phyloP scores from a whole-genome alignment of 2,329 filamentous ascomycete species.

The Apiospora arundinis region DNA sequence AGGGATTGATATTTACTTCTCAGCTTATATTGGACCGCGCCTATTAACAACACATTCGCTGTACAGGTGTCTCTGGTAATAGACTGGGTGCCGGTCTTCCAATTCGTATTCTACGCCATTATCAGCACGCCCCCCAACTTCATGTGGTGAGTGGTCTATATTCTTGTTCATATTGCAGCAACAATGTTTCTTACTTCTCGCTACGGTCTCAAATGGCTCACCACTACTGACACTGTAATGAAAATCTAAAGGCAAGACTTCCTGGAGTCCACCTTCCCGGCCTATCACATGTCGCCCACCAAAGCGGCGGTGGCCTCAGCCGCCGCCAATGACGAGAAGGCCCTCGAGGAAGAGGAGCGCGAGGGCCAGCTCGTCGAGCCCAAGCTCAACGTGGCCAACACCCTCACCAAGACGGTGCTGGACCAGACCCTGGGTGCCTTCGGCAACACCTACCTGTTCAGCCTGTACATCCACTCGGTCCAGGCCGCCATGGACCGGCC shows the following conservation, averaged over 20 bases:
- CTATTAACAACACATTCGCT: not conserved
- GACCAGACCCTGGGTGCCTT: conserved; percentile 73
- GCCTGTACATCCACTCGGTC: conserved; percentile 61
- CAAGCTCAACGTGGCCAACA: conserved; percentile 67
- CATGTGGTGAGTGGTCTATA: conserved; percentile 65
- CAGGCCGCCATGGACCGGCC: conserved; percentile 52
- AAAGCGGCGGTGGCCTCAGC: conserved; percentile 47
- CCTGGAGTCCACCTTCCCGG: conserved; percentile 77
- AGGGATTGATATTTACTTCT: conserved; percentile 22
- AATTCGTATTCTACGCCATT: conserved; percentile 77
- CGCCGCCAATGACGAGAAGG: conserved; percentile 49
- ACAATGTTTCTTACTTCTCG: not conserved
- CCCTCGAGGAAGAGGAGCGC: conserved; percentile 42
- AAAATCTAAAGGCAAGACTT: conserved; percentile 66
- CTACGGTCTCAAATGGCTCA: not conserved
- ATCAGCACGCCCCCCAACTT: conserved; percentile 84
- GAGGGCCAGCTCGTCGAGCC: conserved; percentile 51
- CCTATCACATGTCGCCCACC: conserved; percentile 56
- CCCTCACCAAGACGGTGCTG: conserved; percentile 68
- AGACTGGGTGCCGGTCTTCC: conserved; percentile 72
- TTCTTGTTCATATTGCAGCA: not conserved
- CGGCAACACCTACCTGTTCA: conserved; percentile 65
- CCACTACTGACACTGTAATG: not conserved
- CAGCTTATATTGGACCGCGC: not conserved
- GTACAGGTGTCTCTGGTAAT: conserved; percentile 64